These are phyloP conservation scores for Tetracentron sinense DNA, from an alignment of 164 flowering plant genomes.

Conservation along the genomic window DNA sequence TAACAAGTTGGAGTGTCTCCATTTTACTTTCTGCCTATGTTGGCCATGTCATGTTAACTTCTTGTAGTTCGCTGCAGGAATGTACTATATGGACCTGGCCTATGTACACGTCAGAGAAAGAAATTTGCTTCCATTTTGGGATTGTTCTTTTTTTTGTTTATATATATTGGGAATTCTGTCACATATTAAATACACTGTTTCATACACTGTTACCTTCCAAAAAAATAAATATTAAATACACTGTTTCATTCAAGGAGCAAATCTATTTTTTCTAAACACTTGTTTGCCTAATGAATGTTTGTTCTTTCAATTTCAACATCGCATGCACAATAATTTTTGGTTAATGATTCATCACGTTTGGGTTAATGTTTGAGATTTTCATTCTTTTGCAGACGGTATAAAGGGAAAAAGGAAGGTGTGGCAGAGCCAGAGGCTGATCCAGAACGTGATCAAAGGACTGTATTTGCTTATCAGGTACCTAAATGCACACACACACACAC, in stretches of 20 bases:
- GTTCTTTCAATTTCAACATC: neutral
- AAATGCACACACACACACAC: no score
- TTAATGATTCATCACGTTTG: neutral
- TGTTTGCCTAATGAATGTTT: neutral
- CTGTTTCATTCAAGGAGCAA: neutral
- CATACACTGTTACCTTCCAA: no score
- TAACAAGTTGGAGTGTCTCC: neutral
- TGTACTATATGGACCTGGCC: slow-evolving; percentile 34
- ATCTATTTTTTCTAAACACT: no score
- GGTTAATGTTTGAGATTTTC: slow-evolving; percentile 9
- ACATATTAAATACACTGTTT: no score
- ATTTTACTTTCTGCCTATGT: neutral
- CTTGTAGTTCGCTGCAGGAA: slow-evolving; percentile 58
- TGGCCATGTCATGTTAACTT: slow-evolving; percentile 34
- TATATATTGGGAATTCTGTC: neutral
- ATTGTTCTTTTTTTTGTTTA: neutral
- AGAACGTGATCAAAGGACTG: slow-evolving; percentile 95
- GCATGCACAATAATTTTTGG: neutral
- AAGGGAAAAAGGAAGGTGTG: slow-evolving; percentile 79
- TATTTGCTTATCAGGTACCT: slow-evolving; percentile 91
- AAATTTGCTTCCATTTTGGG: slow-evolving; percentile 22
- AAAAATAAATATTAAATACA: no score
- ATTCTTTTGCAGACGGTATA: slow-evolving; percentile 56
- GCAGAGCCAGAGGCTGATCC: slow-evolving; percentile 89
- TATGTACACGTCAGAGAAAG: slow-evolving; percentile 33